A percentile compares a stretch with the other conserved stretches of the same genome.
Conservation (phyloP, 441 rosid species). For the Croton setiger region DNA sequence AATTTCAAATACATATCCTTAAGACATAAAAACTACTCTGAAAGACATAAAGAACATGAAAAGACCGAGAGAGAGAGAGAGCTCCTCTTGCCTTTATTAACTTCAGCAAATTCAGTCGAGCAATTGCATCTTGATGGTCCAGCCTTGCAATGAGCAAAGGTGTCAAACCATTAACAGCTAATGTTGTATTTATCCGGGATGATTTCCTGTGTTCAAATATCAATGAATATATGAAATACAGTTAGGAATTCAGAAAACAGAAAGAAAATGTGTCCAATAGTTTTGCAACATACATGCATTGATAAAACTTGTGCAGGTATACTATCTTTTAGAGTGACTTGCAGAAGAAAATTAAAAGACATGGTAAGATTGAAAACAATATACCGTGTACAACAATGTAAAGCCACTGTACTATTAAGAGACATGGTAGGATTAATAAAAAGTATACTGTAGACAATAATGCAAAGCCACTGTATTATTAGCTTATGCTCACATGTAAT, state of each 20-base stretch:
- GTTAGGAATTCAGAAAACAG: not conserved
- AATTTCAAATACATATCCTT: not conserved
- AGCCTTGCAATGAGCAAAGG: slow-evolving; percentile 82
- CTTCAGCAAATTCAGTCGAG: slow-evolving; percentile 91
- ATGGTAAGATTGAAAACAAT: not conserved
- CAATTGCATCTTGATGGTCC: slow-evolving; percentile 97
- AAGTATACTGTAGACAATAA: not conserved
- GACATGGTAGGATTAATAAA: not conserved
- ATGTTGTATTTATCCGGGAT: slow-evolving; percentile 75
- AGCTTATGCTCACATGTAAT: not conserved
- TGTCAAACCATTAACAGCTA: slow-evolving; percentile 95
- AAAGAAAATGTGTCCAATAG: not conserved
- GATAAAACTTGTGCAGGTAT: not conserved
- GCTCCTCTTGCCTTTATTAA: slow-evolving; percentile 63
- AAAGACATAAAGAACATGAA: not conserved
- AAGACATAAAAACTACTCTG: not conserved
- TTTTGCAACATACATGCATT: not conserved
- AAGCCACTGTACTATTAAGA: not conserved
- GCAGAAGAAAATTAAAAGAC: not conserved
- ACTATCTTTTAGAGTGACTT: not conserved
- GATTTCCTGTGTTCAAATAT: slow-evolving; percentile 71
- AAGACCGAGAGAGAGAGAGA: not conserved
- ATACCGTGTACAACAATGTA: not conserved
- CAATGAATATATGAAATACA: not conserved
- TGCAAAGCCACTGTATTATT: not conserved